These are phyloP conservation scores for Talaromyces verruculosus DNA, from an alignment of 2,329 filamentous ascomycete genomes.

Conservation along the genomic window DNA sequence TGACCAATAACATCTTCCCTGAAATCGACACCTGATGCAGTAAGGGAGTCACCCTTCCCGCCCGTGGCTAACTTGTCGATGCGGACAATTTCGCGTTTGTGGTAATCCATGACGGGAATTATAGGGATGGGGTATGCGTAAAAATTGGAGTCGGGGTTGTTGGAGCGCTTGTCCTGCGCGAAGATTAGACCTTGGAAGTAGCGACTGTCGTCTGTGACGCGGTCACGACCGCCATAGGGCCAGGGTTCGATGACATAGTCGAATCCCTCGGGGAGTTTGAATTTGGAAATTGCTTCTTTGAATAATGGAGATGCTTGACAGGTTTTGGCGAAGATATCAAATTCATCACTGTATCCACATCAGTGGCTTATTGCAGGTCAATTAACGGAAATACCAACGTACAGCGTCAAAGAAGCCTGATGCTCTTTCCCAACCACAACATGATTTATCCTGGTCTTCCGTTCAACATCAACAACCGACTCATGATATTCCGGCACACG, in stretches of 20 bases:
- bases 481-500: conserved; percentile 57
- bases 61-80: conserved; percentile 59
- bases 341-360: conserved; percentile 42
- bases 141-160: conserved; percentile 60
- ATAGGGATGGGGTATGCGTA: conserved; percentile 59
- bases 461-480: conserved; percentile 51
- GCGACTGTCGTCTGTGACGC: conserved; percentile 48
- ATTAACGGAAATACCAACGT: conserved; percentile 18
- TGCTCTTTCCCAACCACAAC: conserved; percentile 50
- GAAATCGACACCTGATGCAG: conserved; percentile 35
- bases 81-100: conserved; percentile 56
- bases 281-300: conserved; percentile 52
- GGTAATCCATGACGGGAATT: conserved; percentile 57
- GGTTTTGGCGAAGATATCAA: conserved; percentile 49
- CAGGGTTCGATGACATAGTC: conserved; percentile 58
- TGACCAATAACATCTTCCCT: conserved; percentile 53
- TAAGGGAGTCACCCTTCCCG: conserved; percentile 51
- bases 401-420: conserved; percentile 52
- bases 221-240: conserved; percentile 57
- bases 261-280: conserved; percentile 56
- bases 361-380: neutral
- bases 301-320: conserved; percentile 56
- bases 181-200: conserved; percentile 57
- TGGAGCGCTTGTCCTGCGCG: conserved; percentile 41
- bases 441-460: conserved; percentile 44